Base-by-base conservation (phyloP, 2,329 filamentous ascomycete genomes). In the Aspergillus aculeatinus region DNA sequence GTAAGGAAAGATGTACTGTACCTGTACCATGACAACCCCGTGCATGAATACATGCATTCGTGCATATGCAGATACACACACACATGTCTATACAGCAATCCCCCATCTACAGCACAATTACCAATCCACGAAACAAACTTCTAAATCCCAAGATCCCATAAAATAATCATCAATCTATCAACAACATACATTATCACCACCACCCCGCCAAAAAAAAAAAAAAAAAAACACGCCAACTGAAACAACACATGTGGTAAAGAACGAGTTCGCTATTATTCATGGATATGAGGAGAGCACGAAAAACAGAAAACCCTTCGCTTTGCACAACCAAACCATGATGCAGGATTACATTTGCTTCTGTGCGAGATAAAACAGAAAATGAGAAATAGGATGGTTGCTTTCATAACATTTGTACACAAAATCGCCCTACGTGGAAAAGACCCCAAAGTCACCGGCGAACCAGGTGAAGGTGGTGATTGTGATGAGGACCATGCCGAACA, bases 401-500 rank as follows among this genome's bases (percentile, higher is more conserved):
- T 44, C 39, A 19, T 44, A n/a, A 19, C 16, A 19, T 44, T 9
- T 16, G 9, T 44, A 19, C 39, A 44, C 2, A 35, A 12, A 19
- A 14, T 16, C n/a, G 7, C 5, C 19, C 65, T 57, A 75, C 33
- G 65, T 68, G 7, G 67, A 64, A 53, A 76, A 70, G 42, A 74
- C 54, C 23, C 79, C 79, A 57, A 78, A 74, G 16, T 73, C 78
- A 47, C 75, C 74, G 35, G 75, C 77, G 62, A 82, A 82, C 77
- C 79, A 80, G 47, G 83, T 80, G 67, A 88, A 87, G 5, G 84
- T 86, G 35, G 82, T 72, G 29, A 87, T 68, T 5, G 85, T 87
- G 55, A 87, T 79, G 31, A 77, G 74, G 21, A 78, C 80, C 74
- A 86, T 87, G 60, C 82, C 78, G 60, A 86, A 65, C 59, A 86